phyloP scores from a whole-genome alignment of 2,329 filamentous ascomycete species.

The Pseudodiploospora longispora region DNA sequence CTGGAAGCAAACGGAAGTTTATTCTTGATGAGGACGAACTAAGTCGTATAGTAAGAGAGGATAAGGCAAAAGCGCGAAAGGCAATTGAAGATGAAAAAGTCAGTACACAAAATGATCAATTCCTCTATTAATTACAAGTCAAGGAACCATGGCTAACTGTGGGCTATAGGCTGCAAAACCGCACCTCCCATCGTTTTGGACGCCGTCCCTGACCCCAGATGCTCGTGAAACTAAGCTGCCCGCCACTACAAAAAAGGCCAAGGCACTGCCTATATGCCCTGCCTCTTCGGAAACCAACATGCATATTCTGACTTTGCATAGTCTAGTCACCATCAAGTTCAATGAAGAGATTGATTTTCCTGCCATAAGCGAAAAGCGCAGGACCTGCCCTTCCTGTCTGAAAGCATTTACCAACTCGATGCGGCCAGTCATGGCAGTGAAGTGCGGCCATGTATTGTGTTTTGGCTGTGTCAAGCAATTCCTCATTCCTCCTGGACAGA shows the following conservation, averaged over 20 bases:
- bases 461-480: conserved; percentile 78
- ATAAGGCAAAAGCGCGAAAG: conserved; percentile 60
- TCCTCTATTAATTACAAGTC: background rate
- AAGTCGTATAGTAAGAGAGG: conserved; percentile 58
- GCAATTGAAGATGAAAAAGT: conserved; percentile 68
- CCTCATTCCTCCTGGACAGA: conserved; percentile 50
- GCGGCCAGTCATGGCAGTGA: conserved; percentile 73
- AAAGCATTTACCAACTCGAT: conserved; percentile 76
- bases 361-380: conserved; percentile 34
- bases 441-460: conserved; percentile 88
- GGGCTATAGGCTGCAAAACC: conserved; percentile 50
- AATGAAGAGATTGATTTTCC: conserved; percentile 52
- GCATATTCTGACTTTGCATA: conserved; percentile 72
- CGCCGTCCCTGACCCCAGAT: conserved; percentile 70
- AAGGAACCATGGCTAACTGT: conserved; percentile 6
- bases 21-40: conserved; percentile 67
- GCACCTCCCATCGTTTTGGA: conserved; percentile 83
- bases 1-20: conserved; percentile 62
- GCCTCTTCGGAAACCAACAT: conserved; percentile 57
- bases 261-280: conserved; percentile 67
- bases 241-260: conserved; percentile 51
- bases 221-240: conserved; percentile 39
- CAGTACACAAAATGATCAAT: conserved; percentile 4
- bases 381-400: conserved; percentile 74
- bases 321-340: conserved; percentile 69